Percentiles rank a stretch among this genome's conserved stretches.
Conservation (phyloP, 2,329 filamentous ascomycete species). For the Chrysosporium queenslandicum region DNA sequence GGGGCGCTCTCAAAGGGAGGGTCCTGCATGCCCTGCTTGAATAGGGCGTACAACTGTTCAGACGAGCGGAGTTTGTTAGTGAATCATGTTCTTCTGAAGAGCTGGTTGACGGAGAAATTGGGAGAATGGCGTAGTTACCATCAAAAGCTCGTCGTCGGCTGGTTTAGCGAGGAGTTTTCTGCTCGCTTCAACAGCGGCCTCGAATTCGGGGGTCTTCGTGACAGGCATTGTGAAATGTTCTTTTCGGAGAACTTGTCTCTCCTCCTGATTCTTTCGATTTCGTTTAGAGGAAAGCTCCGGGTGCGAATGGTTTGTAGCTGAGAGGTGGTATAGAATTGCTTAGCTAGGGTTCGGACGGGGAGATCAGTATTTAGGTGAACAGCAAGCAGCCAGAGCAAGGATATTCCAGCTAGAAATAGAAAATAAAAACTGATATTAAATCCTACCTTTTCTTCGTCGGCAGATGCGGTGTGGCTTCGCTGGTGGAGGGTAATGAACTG, state of each 20-base stretch:
- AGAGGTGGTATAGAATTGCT: not conserved
- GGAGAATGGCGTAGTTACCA: slow-evolving; percentile 20
- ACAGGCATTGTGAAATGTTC: not conserved
- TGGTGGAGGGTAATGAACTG: not conserved
- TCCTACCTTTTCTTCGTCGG: not conserved
- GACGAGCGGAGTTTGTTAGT: not conserved
- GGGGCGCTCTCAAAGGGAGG: slow-evolving; percentile 23
- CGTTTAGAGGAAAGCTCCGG: not conserved
- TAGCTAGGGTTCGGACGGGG: not conserved
- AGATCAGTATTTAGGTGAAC: too few relatives aligned
- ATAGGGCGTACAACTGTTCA: slow-evolving; percentile 31
- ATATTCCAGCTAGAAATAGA: not conserved
- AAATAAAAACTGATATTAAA: not conserved
- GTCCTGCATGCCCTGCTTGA: slow-evolving; percentile 30
- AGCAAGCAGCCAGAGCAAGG: not conserved
- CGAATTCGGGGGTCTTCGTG: slow-evolving; percentile 23
- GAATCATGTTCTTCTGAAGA: not conserved
- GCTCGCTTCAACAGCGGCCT: slow-evolving; percentile 27
- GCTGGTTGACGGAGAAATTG: not conserved
- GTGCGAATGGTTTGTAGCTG: not conserved
- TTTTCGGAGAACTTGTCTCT: not conserved
- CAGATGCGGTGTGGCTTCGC: slow-evolving; percentile 1
- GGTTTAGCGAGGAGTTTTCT: slow-evolving; percentile 30
- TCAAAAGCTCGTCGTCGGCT: slow-evolving; percentile 28
- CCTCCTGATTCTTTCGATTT: not conserved